phyloP scores from a whole-genome alignment of 768 basidiomycete species.

The Terana coerulea region DNA sequence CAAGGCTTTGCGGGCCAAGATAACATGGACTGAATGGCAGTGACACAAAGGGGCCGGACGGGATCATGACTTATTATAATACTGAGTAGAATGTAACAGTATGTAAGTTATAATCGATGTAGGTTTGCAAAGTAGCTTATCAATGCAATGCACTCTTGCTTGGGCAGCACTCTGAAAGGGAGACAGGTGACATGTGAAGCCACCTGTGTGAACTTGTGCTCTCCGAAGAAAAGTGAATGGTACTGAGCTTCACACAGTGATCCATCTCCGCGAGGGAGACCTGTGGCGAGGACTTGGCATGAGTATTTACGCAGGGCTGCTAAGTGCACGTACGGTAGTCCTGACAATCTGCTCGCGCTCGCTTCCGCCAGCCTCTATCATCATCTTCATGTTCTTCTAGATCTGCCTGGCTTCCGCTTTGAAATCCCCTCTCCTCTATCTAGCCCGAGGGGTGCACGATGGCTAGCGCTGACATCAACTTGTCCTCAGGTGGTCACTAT shows the following conservation, averaged over 20 bases:
- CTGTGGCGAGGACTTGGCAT: constrained; percentile 33
- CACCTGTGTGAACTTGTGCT: constrained; percentile 90
- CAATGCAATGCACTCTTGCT: constrained; percentile 89
- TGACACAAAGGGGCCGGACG: too few relatives aligned
- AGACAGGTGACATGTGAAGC: constrained; percentile 86
- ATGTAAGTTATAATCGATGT: too few relatives aligned
- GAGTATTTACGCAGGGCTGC: neutral
- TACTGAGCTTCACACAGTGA: constrained; percentile 83
- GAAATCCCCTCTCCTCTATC: too few relatives aligned
- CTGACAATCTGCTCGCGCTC: constrained; percentile 81
- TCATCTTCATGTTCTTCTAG: constrained; percentile 78
- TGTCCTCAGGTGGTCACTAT: too few relatives aligned
- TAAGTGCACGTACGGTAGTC: constrained; percentile 64
- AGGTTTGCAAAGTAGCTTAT: too few relatives aligned
- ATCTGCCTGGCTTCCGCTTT: constrained; percentile 81
- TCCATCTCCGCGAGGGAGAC: constrained; percentile 92
- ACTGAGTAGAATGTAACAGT: too few relatives aligned
- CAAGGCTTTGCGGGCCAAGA: too few relatives aligned
- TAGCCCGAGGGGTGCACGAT: too few relatives aligned
- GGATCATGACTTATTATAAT: too few relatives aligned
- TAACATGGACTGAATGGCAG: too few relatives aligned
- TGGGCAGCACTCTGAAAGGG: constrained; percentile 88
- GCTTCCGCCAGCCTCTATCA: constrained; percentile 81
- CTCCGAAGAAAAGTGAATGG: constrained; percentile 84
- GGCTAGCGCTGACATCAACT: too few relatives aligned